Base-by-base conservation (phyloP, 306 rosid genomes). In the Malus asiatica region DNA sequence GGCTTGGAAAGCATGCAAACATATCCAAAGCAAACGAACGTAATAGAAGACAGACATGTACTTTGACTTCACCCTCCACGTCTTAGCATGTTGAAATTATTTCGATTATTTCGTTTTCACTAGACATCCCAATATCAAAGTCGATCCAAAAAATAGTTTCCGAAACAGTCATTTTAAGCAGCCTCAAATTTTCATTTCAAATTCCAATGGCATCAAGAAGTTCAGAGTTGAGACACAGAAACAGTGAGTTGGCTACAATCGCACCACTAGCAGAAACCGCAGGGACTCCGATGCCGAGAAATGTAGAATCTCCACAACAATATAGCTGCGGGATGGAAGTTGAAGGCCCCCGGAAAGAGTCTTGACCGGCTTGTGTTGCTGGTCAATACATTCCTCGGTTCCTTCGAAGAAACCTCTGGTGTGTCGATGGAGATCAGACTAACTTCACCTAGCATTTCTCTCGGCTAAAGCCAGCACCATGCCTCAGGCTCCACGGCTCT, bases 251-350 rank as follows among this genome's bases (percentile, higher is more conserved):
- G 70, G 97, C 98, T 20, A 94, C 98, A 48, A 92, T 90, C 69
- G 98, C 97, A 23, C 98, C 98, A 76, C 98, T 92, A 15, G 98
- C 96, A 70, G 98, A 97, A 59, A 94, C 97, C 12, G 98, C 98
- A 16, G 98, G 97, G 80, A 94, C 96, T 68, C 98, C 97, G 76
- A 94, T 94, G 80, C 98, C 98, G 3, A 97, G 98, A 77, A 91
- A 94, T 63, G 96, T 94, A 63, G 98, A 94, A 71, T 94, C 98
- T 69, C 98, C 98, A 65, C 96, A 91, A 60, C 98, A 89, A 60
- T 76, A 94, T 53, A 94, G 95, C 25, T 84, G 93, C 32, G 93
- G 83, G 52, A 91, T 86, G 18, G 97, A 88, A 30, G 90, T 90
- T 38, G 96, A 84, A 76, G 88, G 97, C 55, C 98, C 98, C 4